Percentiles rank a stretch among this genome's conserved stretches.
phyloP scores from a whole-genome alignment of 2,329 filamentous ascomycete genomes.

The Penicillium verrucosum region DNA sequence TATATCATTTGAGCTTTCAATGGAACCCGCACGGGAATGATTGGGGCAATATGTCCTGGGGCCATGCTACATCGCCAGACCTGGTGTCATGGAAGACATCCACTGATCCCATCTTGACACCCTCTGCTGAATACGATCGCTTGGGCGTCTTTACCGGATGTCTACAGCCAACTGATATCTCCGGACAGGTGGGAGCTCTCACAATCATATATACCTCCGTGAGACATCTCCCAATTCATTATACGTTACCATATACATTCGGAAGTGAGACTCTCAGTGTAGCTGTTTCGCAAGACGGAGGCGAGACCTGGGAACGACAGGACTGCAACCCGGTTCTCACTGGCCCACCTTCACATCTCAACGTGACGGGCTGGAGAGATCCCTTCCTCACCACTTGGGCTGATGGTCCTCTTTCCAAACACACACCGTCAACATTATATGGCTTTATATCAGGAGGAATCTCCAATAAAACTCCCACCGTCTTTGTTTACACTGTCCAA shows the following conservation, averaged over 20 bases:
- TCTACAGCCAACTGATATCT: constrained; percentile 28
- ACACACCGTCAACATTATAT: constrained; percentile 34
- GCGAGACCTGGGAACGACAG: constrained; percentile 37
- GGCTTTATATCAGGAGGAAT: constrained; percentile 52
- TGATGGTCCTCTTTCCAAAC: constrained; percentile 3
- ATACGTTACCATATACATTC: constrained; percentile 37
- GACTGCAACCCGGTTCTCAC: constrained; percentile 39
- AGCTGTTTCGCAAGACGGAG: constrained; percentile 39
- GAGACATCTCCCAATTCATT: constrained; percentile 40
- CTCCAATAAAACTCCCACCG: constrained; percentile 40
- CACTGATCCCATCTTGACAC: constrained; percentile 30
- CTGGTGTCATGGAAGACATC: constrained; percentile 39
- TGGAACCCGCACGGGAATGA: constrained; percentile 44
- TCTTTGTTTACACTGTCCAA: constrained; percentile 48
- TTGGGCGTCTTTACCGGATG: constrained; percentile 46
- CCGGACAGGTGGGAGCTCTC: constrained; percentile 27
- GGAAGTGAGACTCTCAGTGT: constrained; percentile 41
- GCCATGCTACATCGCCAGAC: constrained; percentile 38
- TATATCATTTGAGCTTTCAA: constrained; percentile 45
- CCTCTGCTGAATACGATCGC: constrained; percentile 37
- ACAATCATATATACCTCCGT: constrained; percentile 44
- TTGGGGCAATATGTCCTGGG: constrained; percentile 46
- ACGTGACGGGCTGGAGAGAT: constrained; percentile 45
- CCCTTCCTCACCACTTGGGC: constrained; percentile 34
- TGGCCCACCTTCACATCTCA: constrained; percentile 31